These are phyloP conservation scores for Lachnellula arida DNA, from an alignment of 2,329 filamentous ascomycete genomes.

Conservation along the genomic window DNA sequence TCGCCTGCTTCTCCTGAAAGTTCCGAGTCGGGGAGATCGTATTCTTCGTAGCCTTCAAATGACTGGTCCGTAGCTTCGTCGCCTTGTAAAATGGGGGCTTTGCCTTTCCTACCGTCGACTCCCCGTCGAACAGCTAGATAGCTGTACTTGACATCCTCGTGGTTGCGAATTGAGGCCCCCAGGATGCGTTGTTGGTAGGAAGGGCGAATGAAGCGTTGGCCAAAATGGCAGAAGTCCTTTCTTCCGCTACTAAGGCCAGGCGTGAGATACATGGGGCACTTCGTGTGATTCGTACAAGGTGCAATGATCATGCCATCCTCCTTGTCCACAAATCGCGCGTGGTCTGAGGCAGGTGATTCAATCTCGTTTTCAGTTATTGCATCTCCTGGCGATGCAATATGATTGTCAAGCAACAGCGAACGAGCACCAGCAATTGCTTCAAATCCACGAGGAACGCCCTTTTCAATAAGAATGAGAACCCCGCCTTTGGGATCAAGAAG, in stretches of 20 bases:
- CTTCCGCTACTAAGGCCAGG: conserved; percentile 67
- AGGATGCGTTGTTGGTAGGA: conserved; percentile 75
- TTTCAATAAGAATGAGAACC: conserved; percentile 82
- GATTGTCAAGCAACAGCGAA: conserved; percentile 69
- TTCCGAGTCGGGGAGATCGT: conserved; percentile 29
- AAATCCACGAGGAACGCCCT: conserved; percentile 86
- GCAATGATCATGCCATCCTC: conserved; percentile 62
- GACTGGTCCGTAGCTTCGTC: conserved; percentile 57
- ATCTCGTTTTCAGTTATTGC: conserved; percentile 36
- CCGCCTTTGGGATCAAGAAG: conserved; percentile 80
- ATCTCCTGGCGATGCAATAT: conserved; percentile 60
- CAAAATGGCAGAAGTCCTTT: conserved; percentile 88
- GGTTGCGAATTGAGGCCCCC: conserved; percentile 64
- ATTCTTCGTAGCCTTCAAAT: conserved; percentile 65
- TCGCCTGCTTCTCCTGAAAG: conserved; percentile 16
- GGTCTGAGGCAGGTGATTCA: conserved; percentile 21
- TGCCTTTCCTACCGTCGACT: conserved; percentile 42
- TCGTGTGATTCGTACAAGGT: conserved; percentile 82
- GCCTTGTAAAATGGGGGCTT: conserved; percentile 43
- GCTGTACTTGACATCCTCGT: conserved; percentile 87
- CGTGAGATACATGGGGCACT: conserved; percentile 81
- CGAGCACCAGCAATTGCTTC: conserved; percentile 85
- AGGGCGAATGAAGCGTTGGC: conserved; percentile 82
- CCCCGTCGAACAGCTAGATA: conserved; percentile 85
- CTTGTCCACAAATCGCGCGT: conserved; percentile 35